Base-by-base conservation (phyloP, 2,329 filamentous ascomycete species). In the Cercospora brassicicola region DNA sequence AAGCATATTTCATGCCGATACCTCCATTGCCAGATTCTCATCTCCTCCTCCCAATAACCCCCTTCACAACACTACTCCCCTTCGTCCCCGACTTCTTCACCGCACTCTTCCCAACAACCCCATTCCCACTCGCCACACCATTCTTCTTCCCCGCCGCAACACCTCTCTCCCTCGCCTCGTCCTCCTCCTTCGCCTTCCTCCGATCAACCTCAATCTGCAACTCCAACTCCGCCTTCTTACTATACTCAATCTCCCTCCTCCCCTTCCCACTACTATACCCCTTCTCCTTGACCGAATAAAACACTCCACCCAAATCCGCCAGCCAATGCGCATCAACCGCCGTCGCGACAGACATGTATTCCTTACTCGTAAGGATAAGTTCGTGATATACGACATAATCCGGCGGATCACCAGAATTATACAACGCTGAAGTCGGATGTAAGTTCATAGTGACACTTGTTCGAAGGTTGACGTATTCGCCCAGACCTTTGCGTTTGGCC, bases 381-480 rank as follows among this genome's bases (percentile, higher is more conserved):
- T 99, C 95, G 83, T 99, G 95, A 81, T 99, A 99, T 51, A 99
- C 89, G 62, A 99, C 93, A 77, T 98, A 98, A 78, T 99, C 95
- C 1, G 96, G 95, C 26, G 97, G 87, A 79, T 97, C 96, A 3
- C 95, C 95, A 1, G 93, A 85, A 26, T 95, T 95, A 78, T 97
- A 98, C 0, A 99, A 86, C 1, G 95, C 93, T 71, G 90, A 94
- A 0, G 95, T 99, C 1, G 95, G 95, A 78, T 99, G 96, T 31
- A 99, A 85, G 78, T 97, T 93, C 64, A 99, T 92, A 1, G 91
- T 94, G 2, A 99, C 93, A 76, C 92, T 95, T 0, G 95, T 99
- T 23, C 95, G 90, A 39, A 99, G 85, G 79, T 99, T 99, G 81
- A 97, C 90, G 82, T 98, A 99, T 81, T 99, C 96, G 74, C 95